A percentile compares a stretch with the other conserved stretches of the same genome.
These are phyloP conservation scores for Niebla homalea DNA, from an alignment of 495 filamentous ascomycete genomes.

Conservation along the genomic window DNA sequence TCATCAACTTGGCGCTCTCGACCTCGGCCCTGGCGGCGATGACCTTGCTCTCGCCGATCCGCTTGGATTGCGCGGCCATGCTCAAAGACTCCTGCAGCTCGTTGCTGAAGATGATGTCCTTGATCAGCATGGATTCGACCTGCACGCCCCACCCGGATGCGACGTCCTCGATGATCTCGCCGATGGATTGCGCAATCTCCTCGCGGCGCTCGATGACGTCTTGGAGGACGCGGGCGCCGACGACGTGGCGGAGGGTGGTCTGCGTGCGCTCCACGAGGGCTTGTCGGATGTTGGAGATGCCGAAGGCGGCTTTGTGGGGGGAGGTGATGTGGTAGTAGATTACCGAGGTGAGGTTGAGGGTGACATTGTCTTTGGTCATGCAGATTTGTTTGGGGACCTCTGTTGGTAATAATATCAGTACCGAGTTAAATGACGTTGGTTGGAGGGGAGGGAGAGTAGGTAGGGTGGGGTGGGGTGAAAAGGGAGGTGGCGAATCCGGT, in stretches of 20 bases:
- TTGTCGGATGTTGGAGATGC: conserved; percentile 85
- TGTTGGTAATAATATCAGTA: too few relatives aligned
- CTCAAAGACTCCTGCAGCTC: conserved; percentile 95
- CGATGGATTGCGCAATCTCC: conserved; percentile 85
- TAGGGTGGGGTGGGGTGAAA: neutral
- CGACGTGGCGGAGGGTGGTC: conserved; percentile 93
- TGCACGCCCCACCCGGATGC: conserved; percentile 88
- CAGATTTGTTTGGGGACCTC: conserved; percentile 94
- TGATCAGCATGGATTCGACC: conserved; percentile 98
- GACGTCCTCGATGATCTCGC: conserved; percentile 96
- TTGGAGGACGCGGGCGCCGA: conserved; percentile 90
- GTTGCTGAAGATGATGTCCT: conserved; percentile 95
- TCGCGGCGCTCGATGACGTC: conserved; percentile 98
- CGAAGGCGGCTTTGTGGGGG: conserved; percentile 95
- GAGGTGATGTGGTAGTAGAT: conserved; percentile 98
- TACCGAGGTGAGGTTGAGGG: conserved; percentile 80
- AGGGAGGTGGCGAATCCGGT: neutral
- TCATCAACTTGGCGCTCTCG: conserved; percentile 93
- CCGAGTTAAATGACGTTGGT: too few relatives aligned
- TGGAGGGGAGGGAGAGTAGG: conserved; percentile 1
- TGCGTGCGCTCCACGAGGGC: conserved; percentile 96
- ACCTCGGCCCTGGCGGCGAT: conserved; percentile 95
- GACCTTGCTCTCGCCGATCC: conserved; percentile 96
- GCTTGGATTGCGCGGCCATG: conserved; percentile 99
- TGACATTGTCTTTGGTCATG: conserved; percentile 99